These are phyloP conservation scores for Diaporthe vexans DNA, from an alignment of 2,329 filamentous ascomycete genomes.

Conservation along the genomic window DNA sequence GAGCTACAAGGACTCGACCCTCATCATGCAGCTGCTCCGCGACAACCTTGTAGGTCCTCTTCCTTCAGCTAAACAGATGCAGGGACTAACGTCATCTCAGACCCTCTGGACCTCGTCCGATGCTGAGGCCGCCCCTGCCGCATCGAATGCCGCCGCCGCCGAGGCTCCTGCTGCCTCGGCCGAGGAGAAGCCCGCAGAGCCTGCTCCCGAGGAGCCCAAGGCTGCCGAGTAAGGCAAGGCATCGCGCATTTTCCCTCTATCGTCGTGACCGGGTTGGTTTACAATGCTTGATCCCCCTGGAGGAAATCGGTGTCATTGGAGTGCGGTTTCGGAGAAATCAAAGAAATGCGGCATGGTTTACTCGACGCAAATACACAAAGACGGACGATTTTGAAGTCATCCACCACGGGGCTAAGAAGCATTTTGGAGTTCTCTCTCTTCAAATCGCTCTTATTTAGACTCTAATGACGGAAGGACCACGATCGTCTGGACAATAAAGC, in stretches of 20 bases:
- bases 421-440: constrained; percentile 60
- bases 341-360: constrained; percentile 65
- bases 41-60: constrained; percentile 86
- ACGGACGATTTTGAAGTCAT: constrained; percentile 51
- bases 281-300: constrained; percentile 60
- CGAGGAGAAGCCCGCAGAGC: constrained; percentile 69
- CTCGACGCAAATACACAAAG: constrained; percentile 62
- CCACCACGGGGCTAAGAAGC: constrained; percentile 59
- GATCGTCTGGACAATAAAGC: constrained; percentile 68
- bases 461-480: constrained; percentile 60
- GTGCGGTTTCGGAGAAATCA: constrained; percentile 69
- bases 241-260: constrained; percentile 51
- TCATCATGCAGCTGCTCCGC: constrained; percentile 98
- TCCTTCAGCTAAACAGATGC: neutral
- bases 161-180: constrained; percentile 63
- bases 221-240: constrained; percentile 68
- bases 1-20: constrained; percentile 98
- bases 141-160: constrained; percentile 56
- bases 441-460: constrained; percentile 67
- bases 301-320: constrained; percentile 74
- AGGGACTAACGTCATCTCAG: constrained; percentile 63
- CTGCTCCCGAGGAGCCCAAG: constrained; percentile 77
- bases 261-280: constrained; percentile 57
- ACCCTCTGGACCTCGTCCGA: constrained; percentile 99
- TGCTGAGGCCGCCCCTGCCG: constrained; percentile 81